phyloP scores from a whole-genome alignment of 1,284 basidiomycete species.

The Moesziomyces sp. region DNA sequence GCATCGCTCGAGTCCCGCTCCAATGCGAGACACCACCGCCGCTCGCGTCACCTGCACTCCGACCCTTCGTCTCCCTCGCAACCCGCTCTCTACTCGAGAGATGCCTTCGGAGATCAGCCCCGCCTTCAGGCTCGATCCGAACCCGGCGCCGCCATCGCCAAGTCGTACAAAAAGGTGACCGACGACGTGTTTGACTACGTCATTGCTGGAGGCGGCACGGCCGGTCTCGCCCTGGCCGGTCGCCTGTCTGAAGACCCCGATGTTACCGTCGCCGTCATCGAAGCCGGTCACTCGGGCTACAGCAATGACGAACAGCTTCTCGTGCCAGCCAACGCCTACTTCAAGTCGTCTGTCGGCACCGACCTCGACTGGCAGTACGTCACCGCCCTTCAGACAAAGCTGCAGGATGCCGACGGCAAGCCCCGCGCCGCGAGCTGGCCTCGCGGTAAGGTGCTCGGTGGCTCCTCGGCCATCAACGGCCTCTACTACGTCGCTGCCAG shows the following conservation, averaged over 20 bases:
- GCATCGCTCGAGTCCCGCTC: conserved; percentile 26
- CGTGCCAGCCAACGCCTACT: conserved; percentile 38
- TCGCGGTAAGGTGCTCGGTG: conserved; percentile 70
- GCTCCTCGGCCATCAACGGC: conserved; percentile 70
- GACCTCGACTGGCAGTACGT: conserved; percentile 56
- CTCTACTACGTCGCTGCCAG: conserved; percentile 63
- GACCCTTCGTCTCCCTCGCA: conserved; percentile 14
- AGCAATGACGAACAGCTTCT: conserved; percentile 28
- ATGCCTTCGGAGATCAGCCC: conserved; percentile 12
- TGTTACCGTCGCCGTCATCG: conserved; percentile 75
- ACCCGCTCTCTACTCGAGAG: conserved; percentile 12
- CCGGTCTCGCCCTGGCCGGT: conserved; percentile 86
- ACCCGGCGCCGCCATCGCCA: conserved; percentile 35
- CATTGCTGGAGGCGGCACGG: conserved; percentile 93
- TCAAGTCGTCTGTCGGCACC: conserved; percentile 41
- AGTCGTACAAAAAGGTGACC: conserved; percentile 24
- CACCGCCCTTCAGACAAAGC: conserved; percentile 34
- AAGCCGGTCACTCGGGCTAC: conserved; percentile 70
- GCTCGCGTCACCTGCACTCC: conserved; percentile 10
- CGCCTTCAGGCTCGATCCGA: conserved; percentile 20
- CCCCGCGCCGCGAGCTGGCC: conserved; percentile 55
- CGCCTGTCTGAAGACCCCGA: conserved; percentile 77
- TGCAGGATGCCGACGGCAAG: conserved; percentile 25
- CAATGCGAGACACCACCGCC: conserved; percentile 20
- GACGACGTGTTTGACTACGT: conserved; percentile 74